These are phyloP conservation scores for Quercus tomentella DNA, from an alignment of 331 rosid species.

Conservation along the genomic window DNA sequence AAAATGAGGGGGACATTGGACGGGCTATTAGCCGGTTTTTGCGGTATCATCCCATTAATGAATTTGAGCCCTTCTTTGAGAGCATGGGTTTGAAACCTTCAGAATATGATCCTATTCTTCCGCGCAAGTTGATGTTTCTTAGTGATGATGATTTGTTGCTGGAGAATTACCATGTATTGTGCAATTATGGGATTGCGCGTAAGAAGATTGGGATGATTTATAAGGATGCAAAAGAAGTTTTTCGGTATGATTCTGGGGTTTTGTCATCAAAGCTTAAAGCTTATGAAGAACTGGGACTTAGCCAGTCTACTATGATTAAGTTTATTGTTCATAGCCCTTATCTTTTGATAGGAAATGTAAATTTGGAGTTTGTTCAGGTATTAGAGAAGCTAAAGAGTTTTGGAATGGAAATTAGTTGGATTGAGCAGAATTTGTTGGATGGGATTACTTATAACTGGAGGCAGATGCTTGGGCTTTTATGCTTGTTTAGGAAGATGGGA, in stretches of 20 bases:
- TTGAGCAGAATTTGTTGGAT: conserved; percentile 37
- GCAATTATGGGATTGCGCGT: conserved; percentile 61
- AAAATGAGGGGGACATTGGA: conserved; percentile 16
- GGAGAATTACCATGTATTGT: conserved; percentile 47
- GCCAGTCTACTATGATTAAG: conserved; percentile 16
- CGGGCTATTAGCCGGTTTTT: conserved; percentile 45
- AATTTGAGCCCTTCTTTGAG: conserved; percentile 86
- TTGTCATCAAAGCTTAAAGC: conserved; percentile 50
- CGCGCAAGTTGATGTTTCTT: conserved; percentile 53
- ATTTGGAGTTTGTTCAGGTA: conserved; percentile 38
- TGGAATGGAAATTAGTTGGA: conserved; percentile 45
- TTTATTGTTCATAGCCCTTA: conserved; percentile 47
- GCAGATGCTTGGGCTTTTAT: conserved; percentile 41
- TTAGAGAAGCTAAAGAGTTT: conserved; percentile 45
- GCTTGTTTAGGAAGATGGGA: conserved; percentile 40
- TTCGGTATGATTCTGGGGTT: conserved; percentile 39
- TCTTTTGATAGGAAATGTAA: conserved; percentile 57
- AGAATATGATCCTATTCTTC: conserved; percentile 57
- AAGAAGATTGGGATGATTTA: conserved; percentile 57
- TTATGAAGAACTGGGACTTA: conserved; percentile 51
- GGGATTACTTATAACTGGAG: conserved; percentile 53
- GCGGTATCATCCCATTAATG: conserved; percentile 78
- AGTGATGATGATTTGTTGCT: conserved; percentile 57
- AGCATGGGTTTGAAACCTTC: conserved; percentile 73
- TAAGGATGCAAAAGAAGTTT: conserved; percentile 41